A percentile compares a stretch with the other conserved stretches of the same genome.
phyloP scores from a whole-genome alignment of 2,329 filamentous ascomycete genomes.

The Colletotrichum noveboracense region DNA sequence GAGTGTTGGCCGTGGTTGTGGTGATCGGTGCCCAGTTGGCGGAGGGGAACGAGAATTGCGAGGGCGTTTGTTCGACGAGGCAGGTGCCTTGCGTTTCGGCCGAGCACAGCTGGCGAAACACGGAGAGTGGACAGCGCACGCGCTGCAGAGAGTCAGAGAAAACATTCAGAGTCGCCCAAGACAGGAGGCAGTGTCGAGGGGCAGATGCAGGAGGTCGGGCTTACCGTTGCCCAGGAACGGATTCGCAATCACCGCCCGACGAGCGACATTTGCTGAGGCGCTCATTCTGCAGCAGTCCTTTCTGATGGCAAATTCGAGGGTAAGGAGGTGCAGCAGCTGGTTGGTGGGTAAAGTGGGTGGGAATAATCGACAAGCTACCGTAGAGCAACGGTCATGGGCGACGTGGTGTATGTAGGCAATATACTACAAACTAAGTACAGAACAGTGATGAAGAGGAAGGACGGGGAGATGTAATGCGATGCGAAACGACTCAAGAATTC shows the following conservation, averaged over 20 bases:
- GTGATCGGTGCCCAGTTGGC: slow-evolving; percentile 64
- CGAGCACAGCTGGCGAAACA: slow-evolving; percentile 51
- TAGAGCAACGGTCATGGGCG: neutral
- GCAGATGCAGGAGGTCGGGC: slow-evolving; percentile 25
- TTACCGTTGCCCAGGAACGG: slow-evolving; percentile 56
- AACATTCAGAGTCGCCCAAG: neutral
- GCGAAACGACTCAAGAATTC: slow-evolving; percentile 17
- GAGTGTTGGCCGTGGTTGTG: slow-evolving; percentile 56
- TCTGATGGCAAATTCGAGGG: neutral
- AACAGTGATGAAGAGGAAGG: slow-evolving; percentile 13
- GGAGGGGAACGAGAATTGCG: slow-evolving; percentile 61
- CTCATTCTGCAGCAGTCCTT: slow-evolving; percentile 47
- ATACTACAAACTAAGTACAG: slow-evolving; percentile 2
- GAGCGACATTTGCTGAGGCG: slow-evolving; percentile 60
- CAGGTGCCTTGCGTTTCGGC: slow-evolving; percentile 51
- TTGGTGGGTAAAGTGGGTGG: neutral
- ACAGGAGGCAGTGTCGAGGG: neutral
- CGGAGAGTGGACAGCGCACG: slow-evolving; percentile 52
- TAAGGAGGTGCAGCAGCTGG: neutral
- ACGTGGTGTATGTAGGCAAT: neutral
- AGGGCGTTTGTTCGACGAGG: slow-evolving; percentile 53
- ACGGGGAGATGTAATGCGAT: slow-evolving; percentile 11
- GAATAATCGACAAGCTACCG: neutral
- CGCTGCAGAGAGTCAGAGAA: slow-evolving; percentile 41
- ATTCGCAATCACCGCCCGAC: slow-evolving; percentile 58